These are phyloP conservation scores for Ambrosia artemisiifolia DNA, from an alignment of 129 eudicot genomes.

Conservation along the genomic window DNA sequence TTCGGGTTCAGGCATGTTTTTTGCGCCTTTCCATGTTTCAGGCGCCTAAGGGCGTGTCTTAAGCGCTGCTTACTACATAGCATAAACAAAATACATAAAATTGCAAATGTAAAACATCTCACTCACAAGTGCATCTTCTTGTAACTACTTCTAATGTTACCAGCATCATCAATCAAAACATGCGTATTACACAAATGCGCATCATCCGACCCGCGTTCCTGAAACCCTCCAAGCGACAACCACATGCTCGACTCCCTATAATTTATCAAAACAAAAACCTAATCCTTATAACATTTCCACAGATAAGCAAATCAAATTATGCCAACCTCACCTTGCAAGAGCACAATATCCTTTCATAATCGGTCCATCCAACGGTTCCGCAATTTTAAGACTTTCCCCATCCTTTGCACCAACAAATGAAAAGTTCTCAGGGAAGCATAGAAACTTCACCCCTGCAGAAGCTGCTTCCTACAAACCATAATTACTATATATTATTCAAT, in stretches of 20 bases:
- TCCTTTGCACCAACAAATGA: constrained; percentile 64
- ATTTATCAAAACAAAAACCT: background rate
- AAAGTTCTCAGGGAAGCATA: constrained; percentile 90
- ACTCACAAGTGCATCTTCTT: constrained; percentile 85
- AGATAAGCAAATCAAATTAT: background rate
- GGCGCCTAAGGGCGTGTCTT: too few species aligned
- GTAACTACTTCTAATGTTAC: constrained; percentile 64
- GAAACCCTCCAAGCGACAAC: constrained; percentile 97
- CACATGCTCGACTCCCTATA: constrained; percentile 84
- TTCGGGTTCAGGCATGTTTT: too few species aligned
- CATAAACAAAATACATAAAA: constrained; percentile 15
- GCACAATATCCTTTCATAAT: constrained; percentile 69
- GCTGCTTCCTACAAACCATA: constrained; percentile 71
- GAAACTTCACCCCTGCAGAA: constrained; percentile 79
- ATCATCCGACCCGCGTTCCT: constrained; percentile 78
- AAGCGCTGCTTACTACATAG: too few species aligned
- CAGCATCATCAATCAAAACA: constrained; percentile 75
- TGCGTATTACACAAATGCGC: constrained; percentile 75
- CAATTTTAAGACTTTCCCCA: constrained; percentile 83
- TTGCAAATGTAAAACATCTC: constrained; percentile 26
- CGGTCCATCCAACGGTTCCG: constrained; percentile 85
- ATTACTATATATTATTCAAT: background rate
- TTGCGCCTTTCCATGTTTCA: too few species aligned
- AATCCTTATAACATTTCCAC: background rate
- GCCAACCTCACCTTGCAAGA: constrained; percentile 64